Evolutionary conservation across 768 basidiomycete species (phyloP), one percentile per base, ranked within the genome.

Genomic region (Mycena vitilis): DNA sequence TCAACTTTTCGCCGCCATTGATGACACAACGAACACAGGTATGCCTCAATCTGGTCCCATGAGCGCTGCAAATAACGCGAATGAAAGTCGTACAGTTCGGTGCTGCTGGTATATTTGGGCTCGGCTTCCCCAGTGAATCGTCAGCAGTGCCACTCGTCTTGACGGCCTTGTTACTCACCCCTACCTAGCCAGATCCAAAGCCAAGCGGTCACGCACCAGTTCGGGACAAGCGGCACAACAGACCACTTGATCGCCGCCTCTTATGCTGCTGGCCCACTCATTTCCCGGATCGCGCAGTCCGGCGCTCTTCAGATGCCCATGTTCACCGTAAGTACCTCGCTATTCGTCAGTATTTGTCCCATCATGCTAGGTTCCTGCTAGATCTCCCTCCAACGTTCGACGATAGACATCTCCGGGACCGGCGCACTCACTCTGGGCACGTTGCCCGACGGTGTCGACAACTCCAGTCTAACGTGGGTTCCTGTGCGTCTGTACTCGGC

Each of bases 81-180:
- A 40, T 40, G 10, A n/a, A 81, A n/a, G 83, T 90, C 20, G 77
- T 87, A 11, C 77, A 85, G 68, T 87, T 84, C 40, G 84, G 83
- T 5, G 82, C 88, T 5, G 83, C 86, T 12, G 91, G 90, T 2
- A 91, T 92, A 48, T 81, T 92, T 65, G 91, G 91, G 0, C 78
- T 92, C 15, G 88, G 91, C 0, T 92, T 92, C 73, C 90, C 91
- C 42, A 78, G 82, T 38, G 88, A 86, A 68, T 91, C 89, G 90
- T 89, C 59, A 51, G 81, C 70, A 12, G 15, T 22, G 34, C 12
- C 23, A 8, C 30, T 49, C 11, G 51, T 53, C 49, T 37, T 10
- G 13, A 58, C 38, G 49, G 25, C n/a, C 37, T 1, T 34, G 23
- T 22, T 15, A 30, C 47, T 75, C 58, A 71, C 56, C 30, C 42